These are phyloP conservation scores for Scheffersomyces spartinae DNA, from an alignment of 805 yeast genomes.

Conservation along the genomic window DNA sequence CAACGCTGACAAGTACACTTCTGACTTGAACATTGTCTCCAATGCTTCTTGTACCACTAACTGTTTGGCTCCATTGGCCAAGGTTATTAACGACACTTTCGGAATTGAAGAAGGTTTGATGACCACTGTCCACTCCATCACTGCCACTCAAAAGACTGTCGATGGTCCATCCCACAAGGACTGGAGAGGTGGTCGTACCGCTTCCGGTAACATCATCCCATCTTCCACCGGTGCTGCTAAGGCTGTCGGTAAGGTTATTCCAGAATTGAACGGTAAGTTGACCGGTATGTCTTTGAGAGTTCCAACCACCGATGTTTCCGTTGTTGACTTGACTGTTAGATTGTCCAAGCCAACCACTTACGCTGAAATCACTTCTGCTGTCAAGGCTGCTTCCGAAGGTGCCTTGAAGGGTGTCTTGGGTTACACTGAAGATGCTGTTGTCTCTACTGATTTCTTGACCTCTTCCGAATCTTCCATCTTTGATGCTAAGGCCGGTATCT, in stretches of 20 bases:
- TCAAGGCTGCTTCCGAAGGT: constrained; percentile 70
- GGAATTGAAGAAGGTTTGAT: constrained; percentile 87
- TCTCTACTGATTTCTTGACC: constrained; percentile 79
- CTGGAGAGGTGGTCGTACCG: constrained; percentile 98
- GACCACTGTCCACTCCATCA: constrained; percentile 95
- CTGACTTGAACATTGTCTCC: constrained; percentile 68
- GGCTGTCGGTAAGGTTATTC: constrained; percentile 94
- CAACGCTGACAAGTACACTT: constrained; percentile 67
- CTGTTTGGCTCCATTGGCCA: constrained; percentile 91
- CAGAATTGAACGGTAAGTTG: constrained; percentile 82
- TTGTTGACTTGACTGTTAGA: constrained; percentile 84
- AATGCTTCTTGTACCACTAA: constrained; percentile 95
- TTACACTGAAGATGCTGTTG: constrained; percentile 89
- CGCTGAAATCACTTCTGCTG: constrained; percentile 69
- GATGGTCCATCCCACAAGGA: constrained; percentile 97
- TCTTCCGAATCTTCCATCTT: constrained; percentile 80
- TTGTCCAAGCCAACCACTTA: constrained; percentile 66
- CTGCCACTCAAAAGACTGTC: constrained; percentile 93
- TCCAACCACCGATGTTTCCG: constrained; percentile 88
- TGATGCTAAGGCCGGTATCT: constrained; percentile 86
- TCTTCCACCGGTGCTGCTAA: constrained; percentile 96
- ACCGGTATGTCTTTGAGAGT: constrained; percentile 93
- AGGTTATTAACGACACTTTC: constrained; percentile 74
- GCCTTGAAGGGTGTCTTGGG: constrained; percentile 73
- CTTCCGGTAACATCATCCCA: constrained; percentile 91